Evolutionary conservation across 2,329 filamentous ascomycete species (phyloP).

Genomic region (Claviceps sp.): DNA sequence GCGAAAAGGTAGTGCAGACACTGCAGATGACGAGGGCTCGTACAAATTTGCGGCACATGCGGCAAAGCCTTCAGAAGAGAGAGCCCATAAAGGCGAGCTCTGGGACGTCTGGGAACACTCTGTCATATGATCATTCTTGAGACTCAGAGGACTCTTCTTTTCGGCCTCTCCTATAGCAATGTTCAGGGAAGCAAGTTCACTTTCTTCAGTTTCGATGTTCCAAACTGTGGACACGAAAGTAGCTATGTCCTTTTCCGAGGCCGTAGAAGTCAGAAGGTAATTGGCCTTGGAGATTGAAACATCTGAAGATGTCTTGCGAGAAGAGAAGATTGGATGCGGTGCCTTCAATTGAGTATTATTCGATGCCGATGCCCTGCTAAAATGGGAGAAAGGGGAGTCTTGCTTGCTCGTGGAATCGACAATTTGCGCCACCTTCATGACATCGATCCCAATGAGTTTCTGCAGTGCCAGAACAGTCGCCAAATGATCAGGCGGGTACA

Average conservation of each 20-base stretch:
- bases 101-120: conserved; percentile 16
- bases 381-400: conserved; percentile 23
- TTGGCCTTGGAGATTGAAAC: conserved; percentile 37
- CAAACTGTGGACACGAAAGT: conserved; percentile 40
- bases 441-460: conserved; percentile 38
- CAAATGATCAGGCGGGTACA: conserved; percentile 44
- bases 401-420: conserved; percentile 30
- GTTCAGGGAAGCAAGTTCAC: conserved; percentile 25
- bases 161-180: conserved; percentile 11
- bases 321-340: conserved; percentile 11
- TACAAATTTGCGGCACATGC: neutral
- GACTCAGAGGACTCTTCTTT: conserved; percentile 12
- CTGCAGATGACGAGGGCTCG: conserved; percentile 4
- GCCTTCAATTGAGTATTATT: conserved; percentile 13
- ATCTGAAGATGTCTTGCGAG: conserved; percentile 14
- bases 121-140: conserved; percentile 15
- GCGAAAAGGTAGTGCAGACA: conserved; percentile 3
- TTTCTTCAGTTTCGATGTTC: conserved; percentile 22
- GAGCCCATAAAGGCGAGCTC: conserved; percentile 9
- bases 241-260: conserved; percentile 38
- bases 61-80: neutral
- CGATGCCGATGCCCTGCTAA: conserved; percentile 22
- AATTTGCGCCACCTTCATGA: conserved; percentile 46
- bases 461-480: conserved; percentile 44
- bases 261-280: conserved; percentile 41